Base-by-base conservation (phyloP, 1,284 basidiomycete species). In the Volvariella surrecta region DNA sequence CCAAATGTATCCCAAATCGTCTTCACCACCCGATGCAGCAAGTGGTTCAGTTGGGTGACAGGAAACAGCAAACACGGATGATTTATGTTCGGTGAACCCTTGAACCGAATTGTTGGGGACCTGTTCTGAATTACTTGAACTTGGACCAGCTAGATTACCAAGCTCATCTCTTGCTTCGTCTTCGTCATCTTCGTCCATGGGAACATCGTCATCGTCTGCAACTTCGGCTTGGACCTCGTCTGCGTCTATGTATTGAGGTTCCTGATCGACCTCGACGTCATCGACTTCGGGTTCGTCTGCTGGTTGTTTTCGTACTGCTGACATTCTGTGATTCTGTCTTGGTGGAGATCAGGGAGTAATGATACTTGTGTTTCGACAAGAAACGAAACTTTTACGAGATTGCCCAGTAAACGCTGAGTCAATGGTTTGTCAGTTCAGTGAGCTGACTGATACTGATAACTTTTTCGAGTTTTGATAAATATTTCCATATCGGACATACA, bases 1-100 rank as follows among this genome's bases (percentile, higher is more conserved):
- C 86, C 92, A 99, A 54, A 99, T 78, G 66, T 91, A 97, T 22
- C 88, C 96, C 0, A 88, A 63, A 60, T 99, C 95, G 61, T 99
- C 96, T 63, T 96, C 93, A 28, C 93, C 95, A 22, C 96, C 96
- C 1, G 90, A 92, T 19, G 82, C 83, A 3, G 89, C 92, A 24
- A 98, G 70, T 1, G 88, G 81, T 44, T 87, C 79, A 22, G 83
- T 82, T 1, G 94, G 92, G 61, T 99, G 96, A 32, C 82, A 75
- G 9, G 89, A 68, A 32, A 99, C 70, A 37, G 82, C 68, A 59
- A 98, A 99, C 40, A 98, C 87, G 8, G 95, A 91, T 39, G 67
- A 62, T n/a, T 59, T 56, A 58, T 89, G 86, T 7, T 58, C 61
- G 13, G 67, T 53, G 56, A 89, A 89, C 46, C 74, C 72, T 55